Percentiles rank a stretch among this genome's conserved stretches.
Conservation (phyloP, 306 rosid genomes). For the Pyrus pyrifolia region DNA sequence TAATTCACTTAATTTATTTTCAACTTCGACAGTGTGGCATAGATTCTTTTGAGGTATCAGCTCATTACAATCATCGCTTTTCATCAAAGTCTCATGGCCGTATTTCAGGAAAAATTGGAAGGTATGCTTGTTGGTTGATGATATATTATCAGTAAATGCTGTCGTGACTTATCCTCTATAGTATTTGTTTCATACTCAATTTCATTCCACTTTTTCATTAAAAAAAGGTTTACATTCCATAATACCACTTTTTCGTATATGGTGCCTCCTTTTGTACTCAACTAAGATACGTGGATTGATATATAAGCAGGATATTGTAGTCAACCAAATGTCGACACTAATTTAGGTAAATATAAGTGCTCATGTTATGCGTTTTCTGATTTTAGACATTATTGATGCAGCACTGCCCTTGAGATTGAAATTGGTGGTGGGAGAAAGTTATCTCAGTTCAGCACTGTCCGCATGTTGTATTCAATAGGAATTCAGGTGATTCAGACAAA, state of each 20-base stretch:
- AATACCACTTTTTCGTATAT: no score
- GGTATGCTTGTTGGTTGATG: constrained; percentile 35
- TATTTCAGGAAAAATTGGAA: constrained; percentile 76
- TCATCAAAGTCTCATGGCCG: constrained; percentile 89
- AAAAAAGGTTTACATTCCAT: no score
- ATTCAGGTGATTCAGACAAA: constrained; percentile 57
- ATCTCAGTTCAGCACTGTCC: constrained; percentile 76
- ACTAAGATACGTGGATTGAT: neutral
- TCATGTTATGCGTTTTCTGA: constrained; percentile 6
- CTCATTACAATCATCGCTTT: constrained; percentile 60
- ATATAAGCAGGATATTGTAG: neutral
- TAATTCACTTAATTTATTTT: constrained; percentile 17
- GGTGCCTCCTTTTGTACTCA: neutral
- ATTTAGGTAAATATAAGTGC: neutral
- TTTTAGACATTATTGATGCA: constrained; percentile 29
- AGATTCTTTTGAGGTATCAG: constrained; percentile 65
- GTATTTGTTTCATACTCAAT: neutral
- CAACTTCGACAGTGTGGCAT: constrained; percentile 61
- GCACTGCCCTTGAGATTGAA: constrained; percentile 85
- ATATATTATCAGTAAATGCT: neutral
- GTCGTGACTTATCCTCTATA: neutral
- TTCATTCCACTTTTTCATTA: neutral
- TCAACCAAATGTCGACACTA: neutral
- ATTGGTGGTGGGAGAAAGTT: constrained; percentile 94
- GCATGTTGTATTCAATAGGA: constrained; percentile 84